These are phyloP conservation scores for Aspergillus luchuensis DNA, from an alignment of 2,329 filamentous ascomycete genomes.

Conservation along the genomic window DNA sequence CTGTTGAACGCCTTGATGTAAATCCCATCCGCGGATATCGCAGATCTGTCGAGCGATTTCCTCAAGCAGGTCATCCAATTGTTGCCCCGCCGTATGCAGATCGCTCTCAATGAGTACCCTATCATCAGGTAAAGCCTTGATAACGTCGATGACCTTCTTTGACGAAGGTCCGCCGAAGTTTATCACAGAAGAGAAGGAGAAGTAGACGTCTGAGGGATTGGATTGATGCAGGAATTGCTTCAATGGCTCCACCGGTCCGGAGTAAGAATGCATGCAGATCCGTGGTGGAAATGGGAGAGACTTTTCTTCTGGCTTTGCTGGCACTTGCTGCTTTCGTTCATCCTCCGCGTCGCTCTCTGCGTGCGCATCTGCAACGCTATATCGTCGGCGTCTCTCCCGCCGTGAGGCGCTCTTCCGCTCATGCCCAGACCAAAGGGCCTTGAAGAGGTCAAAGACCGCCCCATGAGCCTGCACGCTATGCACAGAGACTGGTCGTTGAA, in stretches of 20 bases:
- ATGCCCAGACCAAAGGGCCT: constrained; percentile 60
- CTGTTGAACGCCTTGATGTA: constrained; percentile 68
- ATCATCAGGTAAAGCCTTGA: constrained; percentile 74
- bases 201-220: constrained; percentile 76
- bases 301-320: neutral
- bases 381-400: constrained; percentile 44
- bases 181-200: constrained; percentile 83
- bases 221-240: constrained; percentile 74
- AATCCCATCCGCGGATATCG: constrained; percentile 71
- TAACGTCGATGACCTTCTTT: constrained; percentile 64
- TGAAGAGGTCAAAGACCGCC: constrained; percentile 57
- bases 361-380: constrained; percentile 36
- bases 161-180: constrained; percentile 65
- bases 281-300: constrained; percentile 75
- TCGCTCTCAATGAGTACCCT: constrained; percentile 87
- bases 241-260: constrained; percentile 72
- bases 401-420: constrained; percentile 55
- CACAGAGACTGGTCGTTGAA: constrained; percentile 59
- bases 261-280: constrained; percentile 93
- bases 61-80: constrained; percentile 78
- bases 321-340: constrained; percentile 17
- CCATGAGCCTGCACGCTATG: constrained; percentile 68
- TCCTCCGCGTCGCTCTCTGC: constrained; percentile 33
- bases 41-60: constrained; percentile 77
- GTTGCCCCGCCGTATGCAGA: constrained; percentile 75